Base-by-base conservation (phyloP, 345 rosid species). In the Sonneratia caseolaris region DNA sequence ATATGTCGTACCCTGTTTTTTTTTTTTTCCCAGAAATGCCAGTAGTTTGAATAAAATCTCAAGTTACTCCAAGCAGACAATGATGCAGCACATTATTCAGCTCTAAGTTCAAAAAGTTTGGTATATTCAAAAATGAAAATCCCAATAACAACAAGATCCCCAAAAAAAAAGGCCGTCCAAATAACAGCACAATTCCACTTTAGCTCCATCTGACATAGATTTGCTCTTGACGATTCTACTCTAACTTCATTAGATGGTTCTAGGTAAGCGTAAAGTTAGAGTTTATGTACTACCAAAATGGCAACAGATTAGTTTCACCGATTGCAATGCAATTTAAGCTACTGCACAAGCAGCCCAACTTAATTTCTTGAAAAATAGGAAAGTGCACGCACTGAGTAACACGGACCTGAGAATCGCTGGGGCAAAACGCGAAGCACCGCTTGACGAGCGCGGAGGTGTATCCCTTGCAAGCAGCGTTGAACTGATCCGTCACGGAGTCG, bases 361-460 rank as follows among this genome's bases (percentile, higher is more conserved):
- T 49, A 35, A 22, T 48, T 55, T 38, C 56, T 45, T 13, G 38
- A 22, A 0, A 53, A 56, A 40, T 35, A 18, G 53, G 57, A 71
- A 19, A 21, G 56, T 7, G n/a, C 9, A 48, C n/a, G 61, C 7
- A 14, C 19, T n/a, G 57, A 47, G 19, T 11, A 65, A 7, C 18
- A 64, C 56, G 18, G 67, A 70, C 74, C 70, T 66, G 74, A 24
- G 74, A 7, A 56, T 92, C 98, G 75, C 88, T 81, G 6, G 99
- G 98, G 62, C 79, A 88, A 74, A 96, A 96, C 22, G 94, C 99
- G 80, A 96, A 92, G 86, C 99, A 96, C 47, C 98, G 98, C 11
- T 82, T 66, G 49, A 89, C 94, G 45, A 88, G 94, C 76, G 97
- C 86, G 24, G 99, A 92, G 27, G 85, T 53, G 78, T 85, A 91